Base-by-base conservation (phyloP, 805 yeast genomes). In the Hanseniaspora pseudoguilliermondii region DNA sequence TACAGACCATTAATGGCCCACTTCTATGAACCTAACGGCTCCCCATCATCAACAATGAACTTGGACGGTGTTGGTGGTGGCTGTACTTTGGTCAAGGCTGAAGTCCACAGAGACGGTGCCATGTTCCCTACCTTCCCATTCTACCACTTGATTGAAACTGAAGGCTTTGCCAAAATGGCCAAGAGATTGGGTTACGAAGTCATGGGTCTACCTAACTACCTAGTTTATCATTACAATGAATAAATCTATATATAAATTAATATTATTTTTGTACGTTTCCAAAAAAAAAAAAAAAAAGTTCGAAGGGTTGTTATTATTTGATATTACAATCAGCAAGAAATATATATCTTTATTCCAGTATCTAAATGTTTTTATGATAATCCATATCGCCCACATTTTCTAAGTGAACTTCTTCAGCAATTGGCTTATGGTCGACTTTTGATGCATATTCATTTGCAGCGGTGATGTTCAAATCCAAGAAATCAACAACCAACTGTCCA, bases 121-220 rank as follows among this genome's bases (percentile, higher is more conserved):
- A 91, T 93, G 97, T 93, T 93, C 80, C 98, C 99, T 18, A 86
- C 95, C 50, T 93, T 93, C 80, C 93, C 98, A 58, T 93, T 93
- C 75, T 90, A 91, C 69, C 95, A 93, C 69, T 76, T 93, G 69
- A 89, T 93, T 60, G 98, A 93, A 73, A 90, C 97, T 10, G 98
- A 93, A 71, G 98, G 98, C 18, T 93, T 93, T 71, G 97, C 93
- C n/a, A 84, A 84, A 69, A 93, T 93, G 97, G 96, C 96, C 46
- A 88, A 89, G 69, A 76, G 97, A 63, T 75, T 93, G 60, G 95
- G 95, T 35, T 90, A 93, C 70, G 86, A 84, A 63, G 89, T 90
- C 23, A 84, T 75, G 66, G 99, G 99, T 5, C 76, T 93, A 65
- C 98, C 97, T 55, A 89, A 93, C 70, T 93, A 93, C 69, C 72